These are phyloP conservation scores for Leccinum pellstonianum DNA, from an alignment of 768 basidiomycete genomes.

Conservation along the genomic window DNA sequence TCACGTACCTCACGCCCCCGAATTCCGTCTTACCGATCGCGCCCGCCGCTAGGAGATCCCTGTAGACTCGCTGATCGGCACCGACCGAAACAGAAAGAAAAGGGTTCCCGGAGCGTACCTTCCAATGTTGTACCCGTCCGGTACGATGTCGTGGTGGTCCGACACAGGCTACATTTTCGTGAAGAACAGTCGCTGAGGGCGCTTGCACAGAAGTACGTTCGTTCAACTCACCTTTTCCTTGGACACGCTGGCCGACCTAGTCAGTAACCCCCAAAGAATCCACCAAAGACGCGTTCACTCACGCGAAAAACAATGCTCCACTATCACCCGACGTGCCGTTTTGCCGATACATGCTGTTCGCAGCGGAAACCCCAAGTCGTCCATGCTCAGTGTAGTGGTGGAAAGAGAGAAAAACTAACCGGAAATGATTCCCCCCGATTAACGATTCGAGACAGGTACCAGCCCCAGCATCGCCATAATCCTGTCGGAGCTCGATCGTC, in stretches of 20 bases:
- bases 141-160: too few species aligned
- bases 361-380: not conserved
- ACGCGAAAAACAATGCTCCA: conserved; percentile 59
- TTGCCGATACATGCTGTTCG: conserved; percentile 48
- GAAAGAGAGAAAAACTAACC: conserved; percentile 25
- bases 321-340: conserved; percentile 54
- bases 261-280: not conserved
- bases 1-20: too few species aligned
- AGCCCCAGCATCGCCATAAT: conserved; percentile 34
- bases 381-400: not conserved
- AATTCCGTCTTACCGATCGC: too few species aligned
- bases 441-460: conserved; percentile 49
- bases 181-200: too few species aligned
- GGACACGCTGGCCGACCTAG: conserved; percentile 39
- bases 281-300: conserved; percentile 20
- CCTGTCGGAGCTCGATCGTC: conserved; percentile 44
- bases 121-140: too few species aligned
- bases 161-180: too few species aligned
- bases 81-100: not conserved
- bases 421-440: conserved; percentile 49
- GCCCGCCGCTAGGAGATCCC: conserved; percentile 24
- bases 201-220: not conserved
- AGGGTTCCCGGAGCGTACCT: too few species aligned
- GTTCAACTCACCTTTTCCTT: conserved; percentile 39
- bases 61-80: conserved; percentile 9